These are phyloP conservation scores for Sisymbrium irio DNA, from an alignment of 345 rosid genomes.

Conservation along the genomic window DNA sequence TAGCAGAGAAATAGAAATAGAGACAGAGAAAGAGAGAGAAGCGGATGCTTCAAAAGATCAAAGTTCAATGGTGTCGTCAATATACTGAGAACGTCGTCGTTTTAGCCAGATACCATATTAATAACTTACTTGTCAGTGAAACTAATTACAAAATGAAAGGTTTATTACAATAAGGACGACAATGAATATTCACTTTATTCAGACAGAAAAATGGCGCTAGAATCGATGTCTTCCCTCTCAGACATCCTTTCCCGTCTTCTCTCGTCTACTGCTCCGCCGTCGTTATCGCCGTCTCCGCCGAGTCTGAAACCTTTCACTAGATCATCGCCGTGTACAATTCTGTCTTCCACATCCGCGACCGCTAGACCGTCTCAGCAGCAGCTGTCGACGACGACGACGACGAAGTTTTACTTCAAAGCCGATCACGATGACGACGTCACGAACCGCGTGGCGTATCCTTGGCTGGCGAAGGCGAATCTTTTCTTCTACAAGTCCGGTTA, in stretches of 20 bases:
- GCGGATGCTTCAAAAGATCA: constrained; percentile 1
- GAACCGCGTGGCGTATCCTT: constrained; percentile 52
- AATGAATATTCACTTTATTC: not conserved
- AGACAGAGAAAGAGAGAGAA: not conserved
- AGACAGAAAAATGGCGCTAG: constrained; percentile 26
- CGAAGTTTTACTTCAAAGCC: not conserved
- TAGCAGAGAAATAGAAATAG: not conserved
- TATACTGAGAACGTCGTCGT: constrained; percentile 18
- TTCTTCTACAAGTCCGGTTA: constrained; percentile 52
- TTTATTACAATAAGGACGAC: not conserved
- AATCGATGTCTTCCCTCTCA: constrained; percentile 25
- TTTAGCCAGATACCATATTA: not conserved
- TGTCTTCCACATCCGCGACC: not conserved
- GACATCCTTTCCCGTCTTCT: not conserved
- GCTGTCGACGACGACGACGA: too few species aligned
- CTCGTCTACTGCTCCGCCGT: not conserved
- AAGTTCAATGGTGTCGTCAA: constrained; percentile 13
- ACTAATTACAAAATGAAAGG: not conserved
- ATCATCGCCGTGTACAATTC: not conserved
- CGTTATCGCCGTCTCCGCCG: not conserved
- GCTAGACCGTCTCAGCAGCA: not conserved
- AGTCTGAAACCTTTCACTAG: not conserved
- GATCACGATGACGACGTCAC: constrained; percentile 1
- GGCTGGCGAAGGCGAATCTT: constrained; percentile 58
- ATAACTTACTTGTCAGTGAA: too few species aligned